Evolutionary conservation across 352 stramenopile species (phyloP).

Genomic region (Globisporangium viniferum): DNA sequence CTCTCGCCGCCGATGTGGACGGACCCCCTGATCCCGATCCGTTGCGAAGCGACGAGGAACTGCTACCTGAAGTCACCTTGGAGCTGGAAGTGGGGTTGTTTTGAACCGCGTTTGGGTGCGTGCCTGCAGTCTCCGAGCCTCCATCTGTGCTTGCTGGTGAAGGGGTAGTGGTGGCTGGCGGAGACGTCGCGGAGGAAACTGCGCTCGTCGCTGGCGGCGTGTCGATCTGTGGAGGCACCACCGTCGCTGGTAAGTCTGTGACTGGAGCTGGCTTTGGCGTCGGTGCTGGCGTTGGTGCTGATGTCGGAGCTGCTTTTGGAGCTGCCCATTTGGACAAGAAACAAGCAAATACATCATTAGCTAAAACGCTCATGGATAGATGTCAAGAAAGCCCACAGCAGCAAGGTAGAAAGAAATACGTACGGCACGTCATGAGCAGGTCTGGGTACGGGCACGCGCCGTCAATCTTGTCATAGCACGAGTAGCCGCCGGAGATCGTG

Average conservation of each 20-base stretch:
- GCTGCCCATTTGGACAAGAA: conserved; percentile 6
- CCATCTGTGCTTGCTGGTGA: background rate
- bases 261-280: background rate
- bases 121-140: background rate
- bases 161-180: conserved; percentile 1
- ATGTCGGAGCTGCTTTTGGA: conserved; percentile 1
- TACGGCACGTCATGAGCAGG: conserved; percentile 28
- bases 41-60: background rate
- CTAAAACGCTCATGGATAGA: background rate
- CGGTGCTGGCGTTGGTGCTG: background rate
- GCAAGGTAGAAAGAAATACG: background rate
- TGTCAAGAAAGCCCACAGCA: no score
- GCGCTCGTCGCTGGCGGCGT: background rate
- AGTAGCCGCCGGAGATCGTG: conserved; percentile 54
- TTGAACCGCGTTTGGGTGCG: conserved; percentile 6
- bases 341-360: background rate
- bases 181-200: conserved; percentile 2
- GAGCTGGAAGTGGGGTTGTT: conserved; percentile 11
- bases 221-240: conserved; percentile 16
- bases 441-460: conserved; percentile 39
- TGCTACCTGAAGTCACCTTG: background rate
- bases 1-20: background rate
- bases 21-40: background rate
- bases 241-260: conserved; percentile 7
- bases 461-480: conserved; percentile 59